Base-by-base conservation (phyloP, 768 basidiomycete genomes). In the Chlorophyllum brunneum region DNA sequence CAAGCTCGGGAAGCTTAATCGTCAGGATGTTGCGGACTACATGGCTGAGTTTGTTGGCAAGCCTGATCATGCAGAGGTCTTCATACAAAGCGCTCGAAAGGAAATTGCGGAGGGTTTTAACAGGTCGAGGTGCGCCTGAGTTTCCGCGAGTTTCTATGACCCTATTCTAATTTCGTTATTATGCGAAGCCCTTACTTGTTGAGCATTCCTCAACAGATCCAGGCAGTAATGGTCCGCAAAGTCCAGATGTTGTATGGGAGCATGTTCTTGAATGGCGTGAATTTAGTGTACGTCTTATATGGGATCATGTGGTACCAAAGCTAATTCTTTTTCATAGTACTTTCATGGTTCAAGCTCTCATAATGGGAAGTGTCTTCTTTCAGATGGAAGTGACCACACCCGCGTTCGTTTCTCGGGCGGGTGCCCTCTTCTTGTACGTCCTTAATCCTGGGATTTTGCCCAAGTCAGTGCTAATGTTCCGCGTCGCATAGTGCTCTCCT, bases 401-500 rank as follows among this genome's bases (percentile, higher is more conserved):
- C 10, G 81, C 79, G 8, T 85, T 78, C 61, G 90, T 86, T 72
- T 82, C 85, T n/a, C 79, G 89, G n/a, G 88, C 86, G 34, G 83
- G 88, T 67, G 74, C 86, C 20, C 70, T 92, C n/a, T 91, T 87
- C 77, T 88, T 90, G 78, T 85, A 63, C 29, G 79, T 67, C 8
- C 3, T 7, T 22, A 31, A 24, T 31, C n/a, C 18, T 15, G 31
- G 31, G 8, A 33, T 15, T 33, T 33, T 33, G 15, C 15, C 15
- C 8, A 33, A 33, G 8, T 33, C 6, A 31, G 7, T 31, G 13
- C 31, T 31, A 31, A 31, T 13, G 3, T 16, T 29, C 9, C 34
- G 15, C 26, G 20, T 45, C 30, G 53, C 18, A 1, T 44, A 85
- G 83, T 49, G 65, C 83, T 1, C 63, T 85, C 3, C 72, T 87